These are phyloP conservation scores for Tremella mesenterica DNA, from an alignment of 768 basidiomycete genomes.

Conservation along the genomic window DNA sequence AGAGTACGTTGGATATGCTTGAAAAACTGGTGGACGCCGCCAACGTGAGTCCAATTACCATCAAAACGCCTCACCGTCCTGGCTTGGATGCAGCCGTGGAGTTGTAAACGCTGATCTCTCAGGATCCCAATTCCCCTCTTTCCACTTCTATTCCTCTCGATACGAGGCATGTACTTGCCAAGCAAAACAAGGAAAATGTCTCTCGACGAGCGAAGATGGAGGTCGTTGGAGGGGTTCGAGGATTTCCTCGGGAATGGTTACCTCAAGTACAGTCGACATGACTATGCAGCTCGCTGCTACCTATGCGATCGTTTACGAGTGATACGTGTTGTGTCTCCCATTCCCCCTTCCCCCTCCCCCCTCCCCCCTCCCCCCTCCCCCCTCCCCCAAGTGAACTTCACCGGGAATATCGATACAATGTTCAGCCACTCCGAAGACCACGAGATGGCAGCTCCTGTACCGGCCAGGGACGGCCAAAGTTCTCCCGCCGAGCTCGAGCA, in stretches of 20 bases:
- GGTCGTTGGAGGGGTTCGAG: slow-evolving; percentile 55
- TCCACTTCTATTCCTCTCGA: slow-evolving; percentile 61
- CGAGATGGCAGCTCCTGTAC: too few species aligned
- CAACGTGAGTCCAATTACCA: slow-evolving; percentile 55
- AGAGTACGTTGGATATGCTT: slow-evolving; percentile 83
- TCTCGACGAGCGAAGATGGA: slow-evolving; percentile 31
- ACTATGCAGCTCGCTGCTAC: too few species aligned
- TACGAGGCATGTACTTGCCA: slow-evolving; percentile 65
- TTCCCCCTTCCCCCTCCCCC: background rate
- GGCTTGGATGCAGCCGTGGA: too few species aligned
- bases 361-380: background rate
- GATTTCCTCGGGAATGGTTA: slow-evolving; percentile 76
- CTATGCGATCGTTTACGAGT: too few species aligned
- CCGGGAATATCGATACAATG: too few species aligned
- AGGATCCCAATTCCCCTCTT: slow-evolving; percentile 30
- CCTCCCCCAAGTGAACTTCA: too few species aligned
- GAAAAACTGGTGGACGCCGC: slow-evolving; percentile 70
- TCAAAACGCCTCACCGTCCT: too few species aligned
- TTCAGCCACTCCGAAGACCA: too few species aligned
- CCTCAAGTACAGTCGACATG: too few species aligned
- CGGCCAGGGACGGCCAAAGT: too few species aligned
- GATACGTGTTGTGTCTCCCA: background rate
- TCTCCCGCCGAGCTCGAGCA: too few species aligned
- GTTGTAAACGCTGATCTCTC: background rate
- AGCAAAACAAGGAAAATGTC: slow-evolving; percentile 58